Percentiles rank a stretch among this genome's conserved stretches.
These are phyloP conservation scores for Cystobasidium slooffiae DNA, from an alignment of 1,284 basidiomycete genomes.

Conservation along the genomic window DNA sequence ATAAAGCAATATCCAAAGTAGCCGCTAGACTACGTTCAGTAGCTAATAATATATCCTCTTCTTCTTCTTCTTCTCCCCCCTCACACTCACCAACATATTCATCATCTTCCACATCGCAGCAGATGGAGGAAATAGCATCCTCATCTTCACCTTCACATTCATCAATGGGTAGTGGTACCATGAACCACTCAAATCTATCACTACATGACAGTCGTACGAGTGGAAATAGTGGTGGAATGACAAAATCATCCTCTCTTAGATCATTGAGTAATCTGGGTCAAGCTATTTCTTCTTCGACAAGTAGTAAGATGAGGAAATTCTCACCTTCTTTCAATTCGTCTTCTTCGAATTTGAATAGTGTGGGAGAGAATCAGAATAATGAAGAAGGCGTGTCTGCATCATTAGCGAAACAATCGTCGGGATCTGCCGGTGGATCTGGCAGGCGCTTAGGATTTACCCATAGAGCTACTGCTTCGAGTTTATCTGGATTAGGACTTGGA, in stretches of 20 bases:
- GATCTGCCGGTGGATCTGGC: background rate
- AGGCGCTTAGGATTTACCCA: constrained; percentile 5
- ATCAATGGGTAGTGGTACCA: no score
- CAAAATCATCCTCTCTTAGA: constrained; percentile 26
- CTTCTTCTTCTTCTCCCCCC: background rate
- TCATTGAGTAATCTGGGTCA: constrained; percentile 5
- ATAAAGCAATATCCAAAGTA: constrained; percentile 10
- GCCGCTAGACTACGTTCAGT: background rate
- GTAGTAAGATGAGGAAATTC: background rate
- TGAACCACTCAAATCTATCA: background rate
- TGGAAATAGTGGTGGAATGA: background rate
- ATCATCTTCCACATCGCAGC: background rate
- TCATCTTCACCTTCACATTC: background rate
- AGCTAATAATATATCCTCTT: background rate
- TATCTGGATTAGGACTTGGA: background rate
- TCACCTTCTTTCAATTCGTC: constrained; percentile 16
- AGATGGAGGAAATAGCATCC: background rate
- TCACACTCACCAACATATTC: background rate
- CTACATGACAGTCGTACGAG: background rate
- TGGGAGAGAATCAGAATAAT: no score
- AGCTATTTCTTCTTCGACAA: constrained; percentile 8
- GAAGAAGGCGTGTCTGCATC: no score
- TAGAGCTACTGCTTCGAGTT: constrained; percentile 4
- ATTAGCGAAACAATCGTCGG: no score
- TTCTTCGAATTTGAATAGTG: background rate